phyloP scores from a whole-genome alignment of 1,284 basidiomycete genomes.

The Termitomyces sp. region DNA sequence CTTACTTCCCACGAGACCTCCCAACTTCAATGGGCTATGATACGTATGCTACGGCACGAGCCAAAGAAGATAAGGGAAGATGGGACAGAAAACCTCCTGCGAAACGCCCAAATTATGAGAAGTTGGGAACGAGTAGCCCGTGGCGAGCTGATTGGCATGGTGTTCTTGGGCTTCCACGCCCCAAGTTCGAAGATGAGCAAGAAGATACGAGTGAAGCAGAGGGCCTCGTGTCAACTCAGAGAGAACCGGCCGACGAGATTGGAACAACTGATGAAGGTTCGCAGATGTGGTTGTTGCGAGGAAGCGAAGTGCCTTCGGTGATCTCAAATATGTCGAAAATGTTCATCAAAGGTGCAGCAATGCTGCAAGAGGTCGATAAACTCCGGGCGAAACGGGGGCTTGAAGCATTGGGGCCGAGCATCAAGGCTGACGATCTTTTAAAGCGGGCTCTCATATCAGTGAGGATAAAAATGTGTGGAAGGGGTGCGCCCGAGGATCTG shows the following conservation, averaged over 20 bases:
- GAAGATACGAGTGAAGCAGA: slow-evolving; percentile 21
- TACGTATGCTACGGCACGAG: slow-evolving; percentile 42
- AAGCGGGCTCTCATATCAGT: slow-evolving; percentile 62
- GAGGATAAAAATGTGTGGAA: slow-evolving; percentile 49
- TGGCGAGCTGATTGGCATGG: slow-evolving; percentile 74
- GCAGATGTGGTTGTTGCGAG: slow-evolving; percentile 65
- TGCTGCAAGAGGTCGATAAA: slow-evolving; percentile 54
- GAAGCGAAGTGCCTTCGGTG: slow-evolving; percentile 39
- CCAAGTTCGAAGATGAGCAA: slow-evolving; percentile 6
- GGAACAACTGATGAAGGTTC: slow-evolving; percentile 12
- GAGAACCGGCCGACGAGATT: slow-evolving; percentile 25
- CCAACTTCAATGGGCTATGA: slow-evolving; percentile 53
- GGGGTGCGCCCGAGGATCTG: slow-evolving; percentile 72
- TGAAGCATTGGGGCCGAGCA: slow-evolving; percentile 28
- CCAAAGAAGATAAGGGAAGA: slow-evolving; percentile 44
- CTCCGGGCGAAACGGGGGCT: slow-evolving; percentile 52
- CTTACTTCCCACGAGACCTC: slow-evolving; percentile 81
- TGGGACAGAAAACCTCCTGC: slow-evolving; percentile 84
- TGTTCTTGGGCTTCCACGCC: slow-evolving; percentile 47
- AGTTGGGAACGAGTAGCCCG: slow-evolving; percentile 62
- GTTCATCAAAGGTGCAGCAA: slow-evolving; percentile 36
- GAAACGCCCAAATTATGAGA: slow-evolving; percentile 71
- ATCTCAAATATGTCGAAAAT: slow-evolving; percentile 38
- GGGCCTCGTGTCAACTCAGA: slow-evolving; percentile 50
- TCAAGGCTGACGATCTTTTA: slow-evolving; percentile 42